Conservation (phyloP, 2,329 filamentous ascomycete species). For the Cryphonectria carpinicola region DNA sequence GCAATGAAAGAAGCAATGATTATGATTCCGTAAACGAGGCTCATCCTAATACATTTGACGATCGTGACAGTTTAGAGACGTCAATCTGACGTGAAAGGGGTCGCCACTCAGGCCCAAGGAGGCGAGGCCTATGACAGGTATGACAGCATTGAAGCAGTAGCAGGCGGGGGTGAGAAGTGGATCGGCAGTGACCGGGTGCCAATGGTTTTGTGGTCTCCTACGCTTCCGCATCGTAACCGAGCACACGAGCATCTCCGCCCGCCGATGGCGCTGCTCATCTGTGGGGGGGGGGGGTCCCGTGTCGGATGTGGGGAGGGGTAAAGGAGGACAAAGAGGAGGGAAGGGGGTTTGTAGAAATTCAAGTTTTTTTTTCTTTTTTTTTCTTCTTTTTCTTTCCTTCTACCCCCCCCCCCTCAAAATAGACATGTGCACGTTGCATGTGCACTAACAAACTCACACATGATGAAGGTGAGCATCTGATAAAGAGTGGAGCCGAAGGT, state of each 20-base stretch:
- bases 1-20: neutral
- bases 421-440: neutral
- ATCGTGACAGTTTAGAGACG: neutral
- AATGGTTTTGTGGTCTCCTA: neutral
- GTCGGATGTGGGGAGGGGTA: neutral
- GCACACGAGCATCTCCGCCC: constrained; percentile 8
- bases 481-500: neutral
- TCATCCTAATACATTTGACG: neutral
- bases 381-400: too few relatives aligned
- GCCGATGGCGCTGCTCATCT: constrained; percentile 23
- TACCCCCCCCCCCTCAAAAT: too few relatives aligned
- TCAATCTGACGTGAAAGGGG: neutral
- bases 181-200: neutral
- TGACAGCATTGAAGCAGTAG: constrained; percentile 6
- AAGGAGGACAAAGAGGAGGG: neutral
- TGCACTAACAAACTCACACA: constrained; percentile 11
- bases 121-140: constrained; percentile 2
- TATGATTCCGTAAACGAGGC: neutral
- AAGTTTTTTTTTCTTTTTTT: neutral
- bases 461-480: neutral
- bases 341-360: too few relatives aligned
- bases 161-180: neutral
- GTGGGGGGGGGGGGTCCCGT: constrained; percentile 11
- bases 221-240: neutral
- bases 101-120: neutral